These are phyloP conservation scores for Penicilliopsis zonata DNA, from an alignment of 495 filamentous ascomycete species.

Conservation along the genomic window DNA sequence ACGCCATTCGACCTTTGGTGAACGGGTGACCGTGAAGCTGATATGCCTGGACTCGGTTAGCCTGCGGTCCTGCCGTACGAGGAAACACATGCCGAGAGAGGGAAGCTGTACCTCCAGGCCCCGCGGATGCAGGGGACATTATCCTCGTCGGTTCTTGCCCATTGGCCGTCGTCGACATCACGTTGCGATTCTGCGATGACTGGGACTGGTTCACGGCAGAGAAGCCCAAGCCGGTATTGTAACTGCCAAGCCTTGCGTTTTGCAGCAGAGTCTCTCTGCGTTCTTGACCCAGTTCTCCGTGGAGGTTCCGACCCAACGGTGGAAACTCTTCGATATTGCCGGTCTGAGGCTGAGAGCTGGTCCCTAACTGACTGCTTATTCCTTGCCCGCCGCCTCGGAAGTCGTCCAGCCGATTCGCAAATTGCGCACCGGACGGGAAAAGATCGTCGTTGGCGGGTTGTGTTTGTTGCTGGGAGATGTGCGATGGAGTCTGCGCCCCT, in stretches of 20 bases:
- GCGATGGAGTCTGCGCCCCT: slow-evolving; percentile 37
- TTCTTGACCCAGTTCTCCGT: slow-evolving; percentile 61
- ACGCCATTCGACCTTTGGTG: slow-evolving; percentile 28
- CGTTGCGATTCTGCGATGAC: slow-evolving; percentile 13
- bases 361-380: slow-evolving; percentile 42
- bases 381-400: slow-evolving; percentile 49
- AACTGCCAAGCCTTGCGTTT: slow-evolving; percentile 49
- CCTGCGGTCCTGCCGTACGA: no score
- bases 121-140: slow-evolving; percentile 16
- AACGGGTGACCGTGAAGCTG: slow-evolving; percentile 29
- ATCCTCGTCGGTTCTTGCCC: slow-evolving; percentile 19
- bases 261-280: slow-evolving; percentile 52
- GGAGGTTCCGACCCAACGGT: slow-evolving; percentile 58
- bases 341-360: slow-evolving; percentile 48
- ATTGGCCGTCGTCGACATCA: slow-evolving; percentile 15
- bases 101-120: slow-evolving; percentile 11
- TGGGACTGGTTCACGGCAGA: slow-evolving; percentile 12
- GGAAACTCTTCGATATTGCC: slow-evolving; percentile 75
- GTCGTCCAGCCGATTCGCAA: slow-evolving; percentile 43
- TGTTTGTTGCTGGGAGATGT: slow-evolving; percentile 46
- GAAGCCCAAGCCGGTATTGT: slow-evolving; percentile 35
- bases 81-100: no score
- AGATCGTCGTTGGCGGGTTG: slow-evolving; percentile 46
- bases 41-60: slow-evolving; percentile 20
- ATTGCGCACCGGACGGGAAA: slow-evolving; percentile 39